Base-by-base conservation (phyloP, 1,284 basidiomycete genomes). In the Peniophora sp. region DNA sequence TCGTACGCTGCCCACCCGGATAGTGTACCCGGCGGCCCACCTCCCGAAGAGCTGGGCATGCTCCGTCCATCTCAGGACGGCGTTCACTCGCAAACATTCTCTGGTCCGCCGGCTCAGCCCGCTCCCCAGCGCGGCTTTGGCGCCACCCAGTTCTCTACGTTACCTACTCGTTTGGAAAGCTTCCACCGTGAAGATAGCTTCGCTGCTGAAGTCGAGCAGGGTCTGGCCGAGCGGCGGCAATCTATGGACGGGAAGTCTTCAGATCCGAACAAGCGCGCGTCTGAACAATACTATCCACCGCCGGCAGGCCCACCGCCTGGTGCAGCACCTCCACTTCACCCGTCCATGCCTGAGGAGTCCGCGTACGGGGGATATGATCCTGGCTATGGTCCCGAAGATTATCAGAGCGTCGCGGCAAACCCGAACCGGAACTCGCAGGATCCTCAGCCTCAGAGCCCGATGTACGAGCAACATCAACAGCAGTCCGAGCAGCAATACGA, bases 351-450 rank as follows among this genome's bases (percentile, higher is more conserved):
- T 6, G 46, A 49, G 15, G 50, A 41, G 17, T 18, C 23, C n/a
- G 12, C 34, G 22, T 54, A 55, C 24, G 53, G 53, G 12, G 42
- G 41, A 14, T 41, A 65, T 12, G 56, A 69, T 12, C 64, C 66
- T 50, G 32, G 41, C 10, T 51, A 50, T 22, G 49, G 41, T 51
- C 71, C 71, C n/a, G 52, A 60, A n/a, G 52, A 64, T n/a, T 57
- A 60, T 27, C 58, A 64, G 35, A 63, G 65, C 47, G 68, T n/a
- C 9, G 12, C 22, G 23, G 18, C 5, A 12, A 32, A 32, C 27
- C 27, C 5, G 6, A 32, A 32, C 27, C 27, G 27, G 6, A 32
- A 12, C 27, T 32, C 27, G 12, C 27, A 32, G 12, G 27, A 32
- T 6, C 27, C 27, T 12, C 27, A 32, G 12, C 27, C 27, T 32